Evolutionary conservation across 345 rosid species (phyloP), one percentile per base, ranked within the genome.

Genomic region (Citropsis articulata): DNA sequence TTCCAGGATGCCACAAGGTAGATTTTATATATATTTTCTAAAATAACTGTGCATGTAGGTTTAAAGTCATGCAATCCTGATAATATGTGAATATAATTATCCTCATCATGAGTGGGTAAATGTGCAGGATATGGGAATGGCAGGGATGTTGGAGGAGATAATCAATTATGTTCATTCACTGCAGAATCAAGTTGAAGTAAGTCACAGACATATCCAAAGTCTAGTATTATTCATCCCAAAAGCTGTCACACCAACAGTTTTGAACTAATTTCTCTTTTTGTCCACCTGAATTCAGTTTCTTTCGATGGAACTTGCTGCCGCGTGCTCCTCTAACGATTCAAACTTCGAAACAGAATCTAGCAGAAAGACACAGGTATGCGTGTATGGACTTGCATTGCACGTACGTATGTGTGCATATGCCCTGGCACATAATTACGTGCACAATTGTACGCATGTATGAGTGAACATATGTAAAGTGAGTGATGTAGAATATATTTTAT

Each of bases 151-250:
- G 68, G 94, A 89, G 57, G 94, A 87, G 69, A 91, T 89, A 9
- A 91, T 87, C 63, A 91, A 83, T 75, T 91, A 91, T 78, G 89
- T 91, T n/a, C 94, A 85, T 75, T 89, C 94, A 7, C 77, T 91
- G 66, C 90, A 91, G 82, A 86, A 86, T 75, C 94, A 91, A 77
- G 90, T 91, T 64, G 94, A 91, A 87, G 94, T 89, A 62, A 83
- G 75, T 48, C 28, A 25, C 31, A 42, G 0, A 27, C 22, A 64
- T 28, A n/a, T 19, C 69, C 69, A 4, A 27, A 75, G 50, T 66
- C n/a, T 22, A 25, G n/a, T 4, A 59, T 57, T 45, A 45, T 25
- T 50, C 53, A 55, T 24, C 31, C 33, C 24, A 66, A 50, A 30
- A 35, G 24, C 9, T 30, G n/a, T 63, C 48, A 42, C 57, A 56